Evolutionary conservation across 345 rosid genomes (phyloP), one percentile per base, ranked within the genome.

Genomic region (Salix suchowensis): DNA sequence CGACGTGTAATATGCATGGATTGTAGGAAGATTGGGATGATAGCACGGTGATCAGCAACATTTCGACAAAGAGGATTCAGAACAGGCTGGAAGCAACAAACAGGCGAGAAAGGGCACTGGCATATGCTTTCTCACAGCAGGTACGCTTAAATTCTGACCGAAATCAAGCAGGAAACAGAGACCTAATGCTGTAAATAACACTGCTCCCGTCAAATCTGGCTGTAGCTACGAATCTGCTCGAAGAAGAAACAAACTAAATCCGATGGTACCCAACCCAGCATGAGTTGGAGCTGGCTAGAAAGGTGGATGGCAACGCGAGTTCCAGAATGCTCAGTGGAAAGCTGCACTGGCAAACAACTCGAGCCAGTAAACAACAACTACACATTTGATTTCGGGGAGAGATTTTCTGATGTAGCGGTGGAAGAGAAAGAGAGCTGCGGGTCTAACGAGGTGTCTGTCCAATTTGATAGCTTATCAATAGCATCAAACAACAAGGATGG

Each of bases 81-180:
- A 87, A 74, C 87, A 84, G 88, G 70, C 79, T 90, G 44, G 97
- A 91, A 86, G 97, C 94, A 44, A 86, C 83, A 76, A 91, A 91
- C 16, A 82, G 93, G 80, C 92, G 95, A 0, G 97, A 92, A 76
- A 88, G 97, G 79, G 95, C 98, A 42, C 85, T 91, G 46, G 98
- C 97, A 30, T 94, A 92, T 81, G 97, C 97, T 39, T 92, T 91
- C 82, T 88, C 97, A 66, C 98, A 92, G 72, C 97, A 89, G 97
- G 97, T 94, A 82, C n/a, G 74, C 68, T 1, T 15, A 55, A 9
- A 54, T 42, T 34, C 26, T 34, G 34, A 24, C 26, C 16, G 19
- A 10, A 66, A 73, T 7, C 23, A 46, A 71, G 40, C 76, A 16
- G 23, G 24, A 71, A 67, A 34, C 40, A 71, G 67, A 39, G 30